These are phyloP conservation scores for Saccharomycopsis selenospora DNA, from an alignment of 805 yeast species.

Conservation along the genomic window DNA sequence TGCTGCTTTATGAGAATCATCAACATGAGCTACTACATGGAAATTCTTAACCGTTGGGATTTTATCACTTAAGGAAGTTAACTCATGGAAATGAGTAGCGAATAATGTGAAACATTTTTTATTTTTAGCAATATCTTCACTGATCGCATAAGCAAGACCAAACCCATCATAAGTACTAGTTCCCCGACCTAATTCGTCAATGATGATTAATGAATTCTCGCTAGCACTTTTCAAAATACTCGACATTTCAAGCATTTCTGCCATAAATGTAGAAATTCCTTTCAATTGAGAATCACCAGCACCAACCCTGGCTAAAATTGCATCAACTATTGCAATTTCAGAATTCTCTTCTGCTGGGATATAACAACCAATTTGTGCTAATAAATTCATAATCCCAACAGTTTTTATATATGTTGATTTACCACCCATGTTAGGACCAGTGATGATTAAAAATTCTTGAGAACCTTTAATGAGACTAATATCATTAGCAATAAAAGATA, in stretches of 20 bases:
- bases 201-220: slow-evolving; percentile 68
- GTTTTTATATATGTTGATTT: slow-evolving; percentile 90
- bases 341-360: slow-evolving; percentile 72
- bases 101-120: slow-evolving; percentile 76
- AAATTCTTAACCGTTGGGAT: slow-evolving; percentile 63
- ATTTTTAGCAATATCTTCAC: slow-evolving; percentile 69
- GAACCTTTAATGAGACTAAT: slow-evolving; percentile 51
- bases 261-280: slow-evolving; percentile 94
- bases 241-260: slow-evolving; percentile 93
- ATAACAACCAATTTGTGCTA: slow-evolving; percentile 88
- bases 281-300: slow-evolving; percentile 97
- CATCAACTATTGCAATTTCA: slow-evolving; percentile 78
- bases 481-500: slow-evolving; percentile 88
- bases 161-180: slow-evolving; percentile 89
- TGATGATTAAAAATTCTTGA: slow-evolving; percentile 72
- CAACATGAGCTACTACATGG: slow-evolving; percentile 91
- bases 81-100: slow-evolving; percentile 97
- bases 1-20: no score
- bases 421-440: slow-evolving; percentile 98
- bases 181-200: slow-evolving; percentile 93
- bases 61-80: slow-evolving; percentile 68
- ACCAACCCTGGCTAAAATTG: slow-evolving; percentile 93
- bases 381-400: slow-evolving; percentile 74
- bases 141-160: slow-evolving; percentile 95
- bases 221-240: slow-evolving; percentile 78